phyloP scores from a whole-genome alignment of 2,329 filamentous ascomycete species.

The Arthroderma sp. region DNA sequence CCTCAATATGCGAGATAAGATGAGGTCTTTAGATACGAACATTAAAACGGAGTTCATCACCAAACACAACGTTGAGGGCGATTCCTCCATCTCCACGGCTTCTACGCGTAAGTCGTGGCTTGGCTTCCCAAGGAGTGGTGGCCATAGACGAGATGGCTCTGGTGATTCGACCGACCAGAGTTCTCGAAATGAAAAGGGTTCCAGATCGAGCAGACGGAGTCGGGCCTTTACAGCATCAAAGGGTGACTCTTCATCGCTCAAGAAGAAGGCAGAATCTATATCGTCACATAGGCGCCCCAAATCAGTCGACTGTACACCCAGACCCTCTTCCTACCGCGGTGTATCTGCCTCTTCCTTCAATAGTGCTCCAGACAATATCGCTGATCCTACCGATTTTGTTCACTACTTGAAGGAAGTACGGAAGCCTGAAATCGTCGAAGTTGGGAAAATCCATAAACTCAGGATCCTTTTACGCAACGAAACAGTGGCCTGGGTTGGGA shows the following conservation, averaged over 20 bases:
- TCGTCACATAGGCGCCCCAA: constrained; percentile 57
- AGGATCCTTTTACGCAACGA: constrained; percentile 82
- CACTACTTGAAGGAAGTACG: constrained; percentile 68
- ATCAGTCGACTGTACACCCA: constrained; percentile 56
- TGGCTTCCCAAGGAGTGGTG: neutral
- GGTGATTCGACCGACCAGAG: constrained; percentile 30
- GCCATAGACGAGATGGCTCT: constrained; percentile 31
- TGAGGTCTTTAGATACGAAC: constrained; percentile 74
- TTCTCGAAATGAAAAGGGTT: constrained; percentile 24
- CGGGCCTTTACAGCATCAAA: constrained; percentile 68
- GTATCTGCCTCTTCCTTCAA: constrained; percentile 43
- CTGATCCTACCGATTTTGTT: constrained; percentile 72
- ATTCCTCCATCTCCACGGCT: constrained; percentile 25
- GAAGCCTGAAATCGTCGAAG: constrained; percentile 71
- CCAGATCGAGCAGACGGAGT: constrained; percentile 45
- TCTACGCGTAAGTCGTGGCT: constrained; percentile 10
- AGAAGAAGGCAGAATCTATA: constrained; percentile 58
- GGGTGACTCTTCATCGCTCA: constrained; percentile 55
- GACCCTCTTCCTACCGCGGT: constrained; percentile 45
- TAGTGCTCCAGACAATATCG: constrained; percentile 52
- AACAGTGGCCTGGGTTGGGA: constrained; percentile 88
- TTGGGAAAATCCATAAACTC: constrained; percentile 91
- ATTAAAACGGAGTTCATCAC: constrained; percentile 95
- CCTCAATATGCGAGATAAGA: constrained; percentile 84
- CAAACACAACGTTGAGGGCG: constrained; percentile 54